Percentiles rank a stretch among this genome's conserved stretches.
phyloP scores from a whole-genome alignment of 768 basidiomycete species.

The Lactifluus hygrophoroides region DNA sequence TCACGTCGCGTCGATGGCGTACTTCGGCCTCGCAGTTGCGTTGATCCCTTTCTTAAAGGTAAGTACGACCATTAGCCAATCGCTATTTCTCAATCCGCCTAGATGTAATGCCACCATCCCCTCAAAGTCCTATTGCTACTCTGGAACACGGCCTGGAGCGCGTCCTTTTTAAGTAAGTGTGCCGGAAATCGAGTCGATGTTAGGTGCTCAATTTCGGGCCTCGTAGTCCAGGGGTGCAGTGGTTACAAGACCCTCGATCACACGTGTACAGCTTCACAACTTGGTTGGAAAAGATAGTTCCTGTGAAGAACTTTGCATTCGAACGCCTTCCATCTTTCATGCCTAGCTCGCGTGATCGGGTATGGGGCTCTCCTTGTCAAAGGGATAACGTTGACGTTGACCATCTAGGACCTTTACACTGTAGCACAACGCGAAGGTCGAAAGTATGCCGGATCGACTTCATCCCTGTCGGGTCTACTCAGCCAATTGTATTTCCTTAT shows the following conservation, averaged over 20 bases:
- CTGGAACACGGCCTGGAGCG: conserved; percentile 61
- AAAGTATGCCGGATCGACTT: conserved; percentile 79
- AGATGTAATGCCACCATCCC: conserved; percentile 39
- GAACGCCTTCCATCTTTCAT: conserved; percentile 66
- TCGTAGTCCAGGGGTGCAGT: conserved; percentile 76
- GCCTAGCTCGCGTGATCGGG: conserved; percentile 69
- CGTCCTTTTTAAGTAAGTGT: conserved; percentile 63
- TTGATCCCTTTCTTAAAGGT: conserved; percentile 17
- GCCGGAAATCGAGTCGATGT: neutral
- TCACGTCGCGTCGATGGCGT: conserved; percentile 21
- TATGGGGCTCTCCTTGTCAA: conserved; percentile 26
- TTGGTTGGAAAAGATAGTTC: conserved; percentile 62
- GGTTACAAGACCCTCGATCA: conserved; percentile 80
- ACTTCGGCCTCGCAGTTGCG: conserved; percentile 10
- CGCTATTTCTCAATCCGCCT: neutral
- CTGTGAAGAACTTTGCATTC: conserved; percentile 78
- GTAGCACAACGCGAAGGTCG: conserved; percentile 52
- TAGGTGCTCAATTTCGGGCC: neutral
- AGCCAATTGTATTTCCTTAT: conserved; percentile 84
- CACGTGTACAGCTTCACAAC: conserved; percentile 79
- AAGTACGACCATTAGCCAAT: neutral
- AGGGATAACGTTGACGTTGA: neutral
- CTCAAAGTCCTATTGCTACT: conserved; percentile 48
- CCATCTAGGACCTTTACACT: conserved; percentile 48
- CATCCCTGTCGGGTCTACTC: conserved; percentile 76